These are phyloP conservation scores for Xylariaceae sp. DNA, from an alignment of 2,329 filamentous ascomycete genomes.

Conservation along the genomic window DNA sequence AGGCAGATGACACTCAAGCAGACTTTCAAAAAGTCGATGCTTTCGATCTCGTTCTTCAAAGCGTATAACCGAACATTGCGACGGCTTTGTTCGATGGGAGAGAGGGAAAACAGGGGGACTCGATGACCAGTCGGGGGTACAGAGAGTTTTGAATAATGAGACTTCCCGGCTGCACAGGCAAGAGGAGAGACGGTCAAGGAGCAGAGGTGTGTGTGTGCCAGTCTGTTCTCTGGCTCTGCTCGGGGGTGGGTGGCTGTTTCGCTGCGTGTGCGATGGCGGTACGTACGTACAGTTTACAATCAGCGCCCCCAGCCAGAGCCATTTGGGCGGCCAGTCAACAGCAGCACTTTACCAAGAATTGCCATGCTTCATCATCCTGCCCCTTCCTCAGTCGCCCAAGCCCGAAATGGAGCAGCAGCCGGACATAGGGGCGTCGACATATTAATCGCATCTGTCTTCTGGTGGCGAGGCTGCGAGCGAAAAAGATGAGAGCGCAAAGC, in stretches of 20 bases:
- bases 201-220: slow-evolving; percentile 12
- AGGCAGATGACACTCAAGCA: slow-evolving; percentile 38
- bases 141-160: slow-evolving; percentile 33
- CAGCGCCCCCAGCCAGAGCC: slow-evolving; percentile 14
- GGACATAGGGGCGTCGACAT: slow-evolving; percentile 3
- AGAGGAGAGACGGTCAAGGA: slow-evolving; percentile 19
- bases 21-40: slow-evolving; percentile 52
- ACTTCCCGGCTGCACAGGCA: slow-evolving; percentile 16
- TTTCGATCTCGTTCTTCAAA: slow-evolving; percentile 45
- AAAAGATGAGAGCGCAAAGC: too few species aligned
- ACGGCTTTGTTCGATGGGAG: slow-evolving; percentile 45
- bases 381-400: slow-evolving; percentile 1
- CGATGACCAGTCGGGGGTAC: slow-evolving; percentile 29
- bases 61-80: slow-evolving; percentile 52
- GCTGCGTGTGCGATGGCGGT: background rate
- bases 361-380: slow-evolving; percentile 8
- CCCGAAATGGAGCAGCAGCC: slow-evolving; percentile 11
- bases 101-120: slow-evolving; percentile 35
- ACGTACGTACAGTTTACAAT: too few species aligned
- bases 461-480: too few species aligned
- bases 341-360: slow-evolving; percentile 11
- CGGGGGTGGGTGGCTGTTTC: slow-evolving; percentile 10
- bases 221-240: slow-evolving; percentile 2
- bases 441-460: background rate
- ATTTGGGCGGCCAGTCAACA: slow-evolving; percentile 10